Percentiles rank a stretch among this genome's conserved stretches.
Conservation (phyloP, 2,329 filamentous ascomycete genomes). For the Cladophialophora carrionii region DNA sequence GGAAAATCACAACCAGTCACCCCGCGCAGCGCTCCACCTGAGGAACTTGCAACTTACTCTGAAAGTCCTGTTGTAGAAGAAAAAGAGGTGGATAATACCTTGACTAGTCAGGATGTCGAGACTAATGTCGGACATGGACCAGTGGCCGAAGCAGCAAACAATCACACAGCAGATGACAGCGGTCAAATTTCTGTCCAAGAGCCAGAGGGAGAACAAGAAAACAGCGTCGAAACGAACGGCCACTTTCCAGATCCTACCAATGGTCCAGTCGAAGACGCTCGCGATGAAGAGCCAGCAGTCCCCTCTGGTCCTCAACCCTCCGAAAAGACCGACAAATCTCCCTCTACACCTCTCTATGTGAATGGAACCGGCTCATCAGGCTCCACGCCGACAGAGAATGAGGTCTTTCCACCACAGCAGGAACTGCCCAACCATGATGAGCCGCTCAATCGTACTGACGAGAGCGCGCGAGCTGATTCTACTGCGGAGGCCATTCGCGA, state of each 20-base stretch:
- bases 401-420: background rate
- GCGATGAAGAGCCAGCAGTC: background rate
- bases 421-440: background rate
- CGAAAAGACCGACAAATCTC: slow-evolving; percentile 1
- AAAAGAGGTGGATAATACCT: slow-evolving; percentile 10
- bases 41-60: slow-evolving; percentile 6
- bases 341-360: background rate
- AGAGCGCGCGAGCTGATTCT: background rate
- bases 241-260: background rate
- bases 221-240: background rate
- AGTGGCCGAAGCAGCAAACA: background rate
- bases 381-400: slow-evolving; percentile 11
- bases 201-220: background rate
- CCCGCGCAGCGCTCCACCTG: background rate
- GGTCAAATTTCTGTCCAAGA: background rate
- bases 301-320: background rate
- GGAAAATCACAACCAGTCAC: slow-evolving; percentile 16
- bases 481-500: background rate
- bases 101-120: background rate
- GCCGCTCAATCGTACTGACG: background rate
- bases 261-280: background rate
- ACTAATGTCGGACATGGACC: background rate
- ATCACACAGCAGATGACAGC: background rate
- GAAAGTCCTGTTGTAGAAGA: slow-evolving; percentile 1
- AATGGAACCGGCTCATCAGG: slow-evolving; percentile 19